Base-by-base conservation (phyloP, 2,329 filamentous ascomycete species). In the Colletotrichum higginsianum region DNA sequence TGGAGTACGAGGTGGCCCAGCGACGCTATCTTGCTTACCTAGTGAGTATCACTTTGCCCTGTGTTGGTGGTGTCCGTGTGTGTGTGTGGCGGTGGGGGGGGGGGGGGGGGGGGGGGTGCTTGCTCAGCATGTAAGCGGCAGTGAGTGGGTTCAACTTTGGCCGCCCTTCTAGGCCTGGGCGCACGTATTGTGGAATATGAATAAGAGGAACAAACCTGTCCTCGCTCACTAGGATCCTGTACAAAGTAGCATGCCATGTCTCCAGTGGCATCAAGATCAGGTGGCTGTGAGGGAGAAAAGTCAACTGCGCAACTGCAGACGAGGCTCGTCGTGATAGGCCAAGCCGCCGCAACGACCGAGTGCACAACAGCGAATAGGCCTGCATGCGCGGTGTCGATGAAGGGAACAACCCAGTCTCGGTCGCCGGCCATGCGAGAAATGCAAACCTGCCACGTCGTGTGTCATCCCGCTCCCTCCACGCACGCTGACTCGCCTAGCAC, bases 401-500 rank as follows among this genome's bases (percentile, higher is more conserved):
- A 64, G 38, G 69, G 69, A 64, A 71, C n/a, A 63, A 58, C 65
- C 69, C 53, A 69, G 69, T 64, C 58, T 57, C n/a, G 30, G 15
- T 53, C n/a, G 38, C 46, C 52, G 30, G 18, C 38, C 64, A 18
- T 53, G 68, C 64, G 44, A 62, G 49, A 71, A 67, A 64, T 67
- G 52, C 71, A 71, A 73, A 73, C 60, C 56, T 72, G 60, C 64
- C 69, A 68, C 66, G 16, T 72, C 68, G 71, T 61, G 60, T 72
- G 53, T 72, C 68, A 46, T 72, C 61, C 55, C 73, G 73, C 44
- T 57, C 62, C 42, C 61, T 66, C 74, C 74, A 75, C 58, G 68
- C 56, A 68, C 35, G 61, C 68, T 71, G 68, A 71, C 68, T 71
- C 68, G 68, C 58, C 42, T 49, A 35, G 16, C 40, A 61, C 64